A percentile compares a stretch with the other conserved stretches of the same genome.
Evolutionary conservation across 2,329 filamentous ascomycete genomes (phyloP).

Genomic region (Periconia sp.): DNA sequence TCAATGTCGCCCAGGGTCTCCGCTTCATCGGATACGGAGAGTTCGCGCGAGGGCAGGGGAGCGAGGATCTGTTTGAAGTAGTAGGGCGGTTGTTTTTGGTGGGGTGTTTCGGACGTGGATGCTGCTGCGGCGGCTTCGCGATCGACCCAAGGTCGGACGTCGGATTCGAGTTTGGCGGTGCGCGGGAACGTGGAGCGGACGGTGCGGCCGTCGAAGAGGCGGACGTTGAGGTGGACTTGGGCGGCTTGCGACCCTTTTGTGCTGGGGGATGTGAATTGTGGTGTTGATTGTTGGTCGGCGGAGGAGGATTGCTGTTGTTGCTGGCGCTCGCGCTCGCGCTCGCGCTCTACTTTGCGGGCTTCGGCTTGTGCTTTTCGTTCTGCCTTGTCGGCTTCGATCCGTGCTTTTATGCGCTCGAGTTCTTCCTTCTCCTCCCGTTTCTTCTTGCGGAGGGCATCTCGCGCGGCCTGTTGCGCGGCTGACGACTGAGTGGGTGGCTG

Average conservation of each 20-base stretch:
- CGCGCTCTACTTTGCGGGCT: slow-evolving; percentile 38
- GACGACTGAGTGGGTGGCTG: slow-evolving; percentile 43
- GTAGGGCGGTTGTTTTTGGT: slow-evolving; percentile 59
- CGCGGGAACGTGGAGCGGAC: slow-evolving; percentile 73
- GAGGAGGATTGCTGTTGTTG: slow-evolving; percentile 1
- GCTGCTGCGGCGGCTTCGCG: slow-evolving; percentile 28
- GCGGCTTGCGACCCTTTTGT: slow-evolving; percentile 33
- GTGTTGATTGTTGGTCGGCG: slow-evolving; percentile 2
- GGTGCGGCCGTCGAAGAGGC: slow-evolving; percentile 81
- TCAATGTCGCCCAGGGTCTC: slow-evolving; percentile 69
- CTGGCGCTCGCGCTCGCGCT: slow-evolving; percentile 22
- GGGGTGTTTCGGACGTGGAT: slow-evolving; percentile 22
- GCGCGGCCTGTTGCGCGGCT: slow-evolving; percentile 35
- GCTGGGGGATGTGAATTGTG: slow-evolving; percentile 11
- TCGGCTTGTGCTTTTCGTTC: slow-evolving; percentile 57
- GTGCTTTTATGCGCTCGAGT: slow-evolving; percentile 68
- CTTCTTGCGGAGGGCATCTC: slow-evolving; percentile 58
- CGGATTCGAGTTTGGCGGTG: slow-evolving; percentile 60
- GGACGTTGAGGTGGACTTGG: slow-evolving; percentile 64
- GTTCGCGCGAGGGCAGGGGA: slow-evolving; percentile 72
- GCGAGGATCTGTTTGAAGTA: slow-evolving; percentile 82
- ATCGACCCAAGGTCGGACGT: slow-evolving; percentile 80
- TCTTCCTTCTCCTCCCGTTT: slow-evolving; percentile 69
- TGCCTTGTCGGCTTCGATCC: slow-evolving; percentile 75
- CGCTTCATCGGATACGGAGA: slow-evolving; percentile 75